A percentile compares a stretch with the other conserved stretches of the same genome.
These are phyloP conservation scores for Blastosporella zonata DNA, from an alignment of 1,284 basidiomycete genomes.

Conservation along the genomic window DNA sequence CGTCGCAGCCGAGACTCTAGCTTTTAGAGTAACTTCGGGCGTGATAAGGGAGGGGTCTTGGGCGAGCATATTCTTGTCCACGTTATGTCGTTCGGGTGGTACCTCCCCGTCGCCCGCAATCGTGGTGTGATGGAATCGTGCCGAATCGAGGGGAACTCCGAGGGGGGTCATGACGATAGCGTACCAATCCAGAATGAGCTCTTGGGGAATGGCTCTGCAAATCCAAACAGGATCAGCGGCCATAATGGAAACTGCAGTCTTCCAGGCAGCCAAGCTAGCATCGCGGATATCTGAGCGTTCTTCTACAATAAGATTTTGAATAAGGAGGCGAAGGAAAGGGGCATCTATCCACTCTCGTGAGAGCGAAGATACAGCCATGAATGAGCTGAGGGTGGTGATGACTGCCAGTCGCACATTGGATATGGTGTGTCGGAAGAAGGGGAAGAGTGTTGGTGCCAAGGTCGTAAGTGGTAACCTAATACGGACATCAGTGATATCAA, in stretches of 20 bases:
- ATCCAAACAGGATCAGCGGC: conserved; percentile 45
- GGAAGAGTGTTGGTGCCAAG: conserved; percentile 87
- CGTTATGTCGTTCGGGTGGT: conserved; percentile 77
- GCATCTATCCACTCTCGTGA: conserved; percentile 82
- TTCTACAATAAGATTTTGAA: conserved; percentile 95
- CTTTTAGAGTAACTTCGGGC: conserved; percentile 78
- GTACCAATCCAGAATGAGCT: conserved; percentile 78
- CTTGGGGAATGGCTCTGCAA: conserved; percentile 49
- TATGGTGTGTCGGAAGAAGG: conserved; percentile 98
- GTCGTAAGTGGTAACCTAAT: conserved; percentile 70
- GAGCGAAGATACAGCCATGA: conserved; percentile 77
- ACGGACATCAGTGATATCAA: conserved; percentile 13
- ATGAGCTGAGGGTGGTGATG: conserved; percentile 85
- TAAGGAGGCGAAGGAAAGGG: conserved; percentile 80
- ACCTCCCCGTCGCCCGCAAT: conserved; percentile 43
- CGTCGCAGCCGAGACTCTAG: conserved; percentile 78
- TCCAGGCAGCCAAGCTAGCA: conserved; percentile 80
- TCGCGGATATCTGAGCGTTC: conserved; percentile 84
- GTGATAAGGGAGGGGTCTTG: conserved; percentile 89
- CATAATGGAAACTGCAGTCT: conserved; percentile 62
- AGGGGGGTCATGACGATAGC: conserved; percentile 89
- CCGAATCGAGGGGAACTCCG: conserved; percentile 75
- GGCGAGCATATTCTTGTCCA: conserved; percentile 94
- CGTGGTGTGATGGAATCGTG: conserved; percentile 69
- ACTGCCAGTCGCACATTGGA: conserved; percentile 91